Evolutionary conservation across 495 filamentous ascomycete species (phyloP).

Genomic region (Chaetomium cochliodes): DNA sequence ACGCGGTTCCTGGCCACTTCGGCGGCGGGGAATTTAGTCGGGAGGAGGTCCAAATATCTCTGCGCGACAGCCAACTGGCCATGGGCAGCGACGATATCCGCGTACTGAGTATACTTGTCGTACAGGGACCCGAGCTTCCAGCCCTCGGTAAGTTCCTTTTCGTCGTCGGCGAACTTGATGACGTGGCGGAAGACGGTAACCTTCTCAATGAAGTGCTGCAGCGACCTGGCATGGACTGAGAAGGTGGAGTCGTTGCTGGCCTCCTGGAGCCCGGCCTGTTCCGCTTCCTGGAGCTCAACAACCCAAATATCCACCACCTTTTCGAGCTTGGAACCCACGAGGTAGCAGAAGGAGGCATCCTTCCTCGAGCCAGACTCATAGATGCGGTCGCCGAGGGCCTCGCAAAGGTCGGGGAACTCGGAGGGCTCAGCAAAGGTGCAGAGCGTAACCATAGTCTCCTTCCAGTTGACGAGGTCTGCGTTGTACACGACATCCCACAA

Average conservation of each 20-base stretch:
- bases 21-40: conserved; percentile 80
- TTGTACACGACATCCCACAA: conserved; percentile 98
- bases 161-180: conserved; percentile 82
- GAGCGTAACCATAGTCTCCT: conserved; percentile 90
- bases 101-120: conserved; percentile 94
- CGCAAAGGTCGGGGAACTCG: conserved; percentile 95
- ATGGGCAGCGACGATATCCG: conserved; percentile 88
- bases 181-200: conserved; percentile 95
- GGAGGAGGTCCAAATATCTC: conserved; percentile 87
- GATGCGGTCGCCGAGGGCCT: conserved; percentile 89
- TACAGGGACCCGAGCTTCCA: conserved; percentile 92
- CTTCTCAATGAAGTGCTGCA: conserved; percentile 96
- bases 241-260: conserved; percentile 72
- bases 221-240: conserved; percentile 81
- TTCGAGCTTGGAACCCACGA: conserved; percentile 93
- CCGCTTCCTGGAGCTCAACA: conserved; percentile 76
- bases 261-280: conserved; percentile 68
- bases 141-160: conserved; percentile 63
- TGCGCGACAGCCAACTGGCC: conserved; percentile 83
- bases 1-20: conserved; percentile 85
- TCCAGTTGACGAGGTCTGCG: conserved; percentile 89
- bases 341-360: conserved; percentile 92
- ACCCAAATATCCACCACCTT: conserved; percentile 96
- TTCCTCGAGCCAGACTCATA: conserved; percentile 72
- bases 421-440: conserved; percentile 89